Evolutionary conservation across 2,329 filamentous ascomycete genomes (phyloP).

Genomic region (Amphichorda felina): DNA sequence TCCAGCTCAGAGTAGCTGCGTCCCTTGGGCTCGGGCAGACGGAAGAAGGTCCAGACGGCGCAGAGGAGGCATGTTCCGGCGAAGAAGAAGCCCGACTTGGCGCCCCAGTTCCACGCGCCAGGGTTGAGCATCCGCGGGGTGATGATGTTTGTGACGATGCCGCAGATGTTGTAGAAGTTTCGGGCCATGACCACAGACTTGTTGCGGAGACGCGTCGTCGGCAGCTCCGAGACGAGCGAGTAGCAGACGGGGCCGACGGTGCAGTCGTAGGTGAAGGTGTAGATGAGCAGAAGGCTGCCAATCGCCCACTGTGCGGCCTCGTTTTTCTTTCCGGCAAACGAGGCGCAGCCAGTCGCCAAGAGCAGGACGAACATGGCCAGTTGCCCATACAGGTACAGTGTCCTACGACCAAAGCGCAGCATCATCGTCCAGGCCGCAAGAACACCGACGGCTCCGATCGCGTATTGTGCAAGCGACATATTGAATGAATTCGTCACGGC

Average conservation of each 20-base stretch:
- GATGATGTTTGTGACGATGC: conserved; percentile 32
- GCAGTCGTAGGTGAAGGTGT: conserved; percentile 29
- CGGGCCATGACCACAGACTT: conserved; percentile 34
- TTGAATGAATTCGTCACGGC: conserved; percentile 21
- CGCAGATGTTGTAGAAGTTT: conserved; percentile 32
- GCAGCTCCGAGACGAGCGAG: conserved; percentile 29
- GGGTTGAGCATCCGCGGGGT: conserved; percentile 35
- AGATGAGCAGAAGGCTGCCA: conserved; percentile 32
- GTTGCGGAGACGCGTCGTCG: conserved; percentile 29
- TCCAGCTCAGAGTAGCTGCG: conserved; percentile 44
- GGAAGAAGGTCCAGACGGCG: conserved; percentile 37
- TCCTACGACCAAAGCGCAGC: conserved; percentile 29
- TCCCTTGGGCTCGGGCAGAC: conserved; percentile 40
- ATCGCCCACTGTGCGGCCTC: conserved; percentile 34
- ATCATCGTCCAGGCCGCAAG: conserved; percentile 32
- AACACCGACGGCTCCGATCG: conserved; percentile 31
- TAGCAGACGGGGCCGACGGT: conserved; percentile 34
- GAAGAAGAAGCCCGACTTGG: conserved; percentile 34
- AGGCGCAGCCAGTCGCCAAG: conserved; percentile 29
- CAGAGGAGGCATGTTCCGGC: conserved; percentile 30
- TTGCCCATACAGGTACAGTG: conserved; percentile 30
- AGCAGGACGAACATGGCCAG: conserved; percentile 34
- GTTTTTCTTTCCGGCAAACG: conserved; percentile 26
- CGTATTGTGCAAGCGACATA: conserved; percentile 28
- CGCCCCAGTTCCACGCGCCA: conserved; percentile 32